Conservation (phyloP, 129 eudicot species). For the Helichrysum umbraculigerum region DNA sequence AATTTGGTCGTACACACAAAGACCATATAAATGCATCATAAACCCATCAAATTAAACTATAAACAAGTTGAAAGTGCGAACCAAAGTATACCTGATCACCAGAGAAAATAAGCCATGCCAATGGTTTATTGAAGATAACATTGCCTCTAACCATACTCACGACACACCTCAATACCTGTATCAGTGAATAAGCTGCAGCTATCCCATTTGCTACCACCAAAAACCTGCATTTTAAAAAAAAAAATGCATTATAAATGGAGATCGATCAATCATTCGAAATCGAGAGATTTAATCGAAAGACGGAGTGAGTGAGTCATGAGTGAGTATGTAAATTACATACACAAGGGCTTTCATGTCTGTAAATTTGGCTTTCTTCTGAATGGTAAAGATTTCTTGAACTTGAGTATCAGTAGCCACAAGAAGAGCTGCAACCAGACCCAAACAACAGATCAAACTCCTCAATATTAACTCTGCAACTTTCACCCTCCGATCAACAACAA, state of each 20-base stretch:
- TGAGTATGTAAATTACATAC: conserved; percentile 31
- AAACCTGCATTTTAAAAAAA: conserved; percentile 57
- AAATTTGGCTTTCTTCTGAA: conserved; percentile 64
- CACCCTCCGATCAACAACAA: conserved; percentile 51
- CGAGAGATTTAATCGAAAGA: neutral
- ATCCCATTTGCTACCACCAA: conserved; percentile 79
- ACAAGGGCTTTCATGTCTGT: conserved; percentile 82
- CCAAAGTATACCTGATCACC: conserved; percentile 64
- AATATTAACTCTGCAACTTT: conserved; percentile 61
- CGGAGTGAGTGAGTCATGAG: neutral
- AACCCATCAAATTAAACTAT: neutral
- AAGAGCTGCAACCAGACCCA: conserved; percentile 66
- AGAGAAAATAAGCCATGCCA: conserved; percentile 90
- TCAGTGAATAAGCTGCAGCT: conserved; percentile 76
- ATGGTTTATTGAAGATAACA: conserved; percentile 80
- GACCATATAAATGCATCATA: too few relatives aligned
- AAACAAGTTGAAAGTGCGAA: neutral
- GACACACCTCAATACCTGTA: conserved; percentile 70
- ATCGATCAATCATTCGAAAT: neutral
- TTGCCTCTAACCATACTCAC: conserved; percentile 68
- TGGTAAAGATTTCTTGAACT: conserved; percentile 61
- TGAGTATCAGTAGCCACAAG: conserved; percentile 74
- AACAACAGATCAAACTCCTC: conserved; percentile 53
- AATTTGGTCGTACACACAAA: too few relatives aligned
- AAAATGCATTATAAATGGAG: too few relatives aligned